Percentiles rank a stretch among this genome's conserved stretches.
Conservation (phyloP, 805 yeast genomes). For the Pichia rugopelliculosa region DNA sequence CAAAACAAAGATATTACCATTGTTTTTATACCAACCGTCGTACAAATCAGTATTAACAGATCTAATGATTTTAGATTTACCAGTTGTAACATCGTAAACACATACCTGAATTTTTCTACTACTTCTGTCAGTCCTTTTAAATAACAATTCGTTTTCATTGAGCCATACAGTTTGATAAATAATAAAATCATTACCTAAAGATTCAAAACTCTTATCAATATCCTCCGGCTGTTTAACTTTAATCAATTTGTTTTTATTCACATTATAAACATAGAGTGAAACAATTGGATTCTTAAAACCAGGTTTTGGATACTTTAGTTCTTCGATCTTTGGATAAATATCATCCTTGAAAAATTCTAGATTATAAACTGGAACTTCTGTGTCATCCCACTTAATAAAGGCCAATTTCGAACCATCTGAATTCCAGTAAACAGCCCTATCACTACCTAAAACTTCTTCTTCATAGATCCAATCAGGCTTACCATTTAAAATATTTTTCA, state of each 20-base stretch:
- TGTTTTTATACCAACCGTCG: slow-evolving; percentile 47
- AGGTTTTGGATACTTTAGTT: slow-evolving; percentile 65
- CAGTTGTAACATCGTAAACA: slow-evolving; percentile 29
- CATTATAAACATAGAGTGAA: slow-evolving; percentile 37
- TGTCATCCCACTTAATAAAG: slow-evolving; percentile 52
- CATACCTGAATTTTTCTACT: slow-evolving; percentile 50
- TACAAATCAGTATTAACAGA: slow-evolving; percentile 37
- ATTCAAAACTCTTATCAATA: neutral
- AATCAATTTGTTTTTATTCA: slow-evolving; percentile 21
- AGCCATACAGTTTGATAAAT: slow-evolving; percentile 62
- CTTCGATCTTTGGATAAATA: slow-evolving; percentile 40
- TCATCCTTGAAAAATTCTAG: slow-evolving; percentile 43
- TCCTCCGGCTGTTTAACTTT: slow-evolving; percentile 23
- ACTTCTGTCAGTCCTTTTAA: slow-evolving; percentile 57
- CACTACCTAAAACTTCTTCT: slow-evolving; percentile 61
- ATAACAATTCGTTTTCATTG: slow-evolving; percentile 37
- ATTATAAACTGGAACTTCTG: slow-evolving; percentile 45
- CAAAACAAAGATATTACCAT: slow-evolving; percentile 31
- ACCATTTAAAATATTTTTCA: slow-evolving; percentile 47
- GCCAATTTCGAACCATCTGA: slow-evolving; percentile 51
- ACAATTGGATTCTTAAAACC: slow-evolving; percentile 56
- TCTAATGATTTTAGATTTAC: slow-evolving; percentile 34
- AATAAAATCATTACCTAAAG: slow-evolving; percentile 39
- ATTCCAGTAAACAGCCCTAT: slow-evolving; percentile 66
- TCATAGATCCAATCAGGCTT: slow-evolving; percentile 82